These are phyloP conservation scores for Penicillium psychrosexuale DNA, from an alignment of 2,329 filamentous ascomycete genomes.

Conservation along the genomic window DNA sequence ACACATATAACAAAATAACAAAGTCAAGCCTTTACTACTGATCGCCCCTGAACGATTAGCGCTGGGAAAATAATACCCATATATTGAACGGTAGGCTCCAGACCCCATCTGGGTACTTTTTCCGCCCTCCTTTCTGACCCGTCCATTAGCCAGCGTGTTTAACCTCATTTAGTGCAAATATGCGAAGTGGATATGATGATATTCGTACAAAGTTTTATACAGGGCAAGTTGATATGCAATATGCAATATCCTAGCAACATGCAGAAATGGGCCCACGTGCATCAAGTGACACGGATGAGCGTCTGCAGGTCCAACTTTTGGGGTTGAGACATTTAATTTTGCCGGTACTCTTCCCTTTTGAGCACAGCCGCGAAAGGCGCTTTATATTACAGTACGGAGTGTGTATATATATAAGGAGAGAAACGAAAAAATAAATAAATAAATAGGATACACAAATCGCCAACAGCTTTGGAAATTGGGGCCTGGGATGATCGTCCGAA, in stretches of 20 bases:
- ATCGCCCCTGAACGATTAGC: conserved; percentile 2
- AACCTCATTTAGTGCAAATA: neutral
- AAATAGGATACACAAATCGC: too few species aligned
- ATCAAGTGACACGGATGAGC: conserved; percentile 3
- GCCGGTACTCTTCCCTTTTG: neutral
- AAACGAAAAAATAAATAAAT: too few species aligned
- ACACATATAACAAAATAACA: neutral
- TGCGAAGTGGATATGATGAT: neutral
- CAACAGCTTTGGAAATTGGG: neutral
- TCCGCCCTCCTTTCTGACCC: neutral
- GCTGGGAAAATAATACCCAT: conserved; percentile 1
- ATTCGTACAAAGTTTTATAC: neutral
- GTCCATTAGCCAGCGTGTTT: neutral
- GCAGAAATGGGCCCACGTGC: conserved; percentile 10
- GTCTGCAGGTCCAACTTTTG: conserved; percentile 3
- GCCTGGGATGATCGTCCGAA: conserved; percentile 19
- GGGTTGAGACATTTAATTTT: conserved; percentile 1
- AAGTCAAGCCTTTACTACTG: neutral
- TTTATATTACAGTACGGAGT: neutral
- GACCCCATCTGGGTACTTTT: neutral
- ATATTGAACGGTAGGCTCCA: neutral
- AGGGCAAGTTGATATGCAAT: neutral
- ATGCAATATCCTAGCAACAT: neutral
- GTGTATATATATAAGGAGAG: too few species aligned
- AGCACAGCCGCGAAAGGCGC: conserved; percentile 19